Evolutionary conservation across 2,329 filamentous ascomycete genomes (phyloP), one percentile per base, ranked within the genome.

Genomic region (Pezicula rhizophila): DNA sequence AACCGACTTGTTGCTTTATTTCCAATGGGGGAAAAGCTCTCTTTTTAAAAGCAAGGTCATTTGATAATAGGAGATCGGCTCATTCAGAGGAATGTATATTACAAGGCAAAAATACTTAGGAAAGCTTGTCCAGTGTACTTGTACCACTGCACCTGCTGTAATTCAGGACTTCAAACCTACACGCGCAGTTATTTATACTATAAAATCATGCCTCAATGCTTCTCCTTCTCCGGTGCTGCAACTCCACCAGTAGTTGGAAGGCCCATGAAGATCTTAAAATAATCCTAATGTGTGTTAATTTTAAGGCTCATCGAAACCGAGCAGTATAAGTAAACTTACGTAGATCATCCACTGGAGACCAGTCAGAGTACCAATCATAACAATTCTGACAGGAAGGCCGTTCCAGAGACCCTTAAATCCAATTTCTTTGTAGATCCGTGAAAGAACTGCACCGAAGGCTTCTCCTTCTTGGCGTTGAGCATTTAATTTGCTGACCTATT

Each of bases 281-380:
- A 89, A 62, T 92, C 87, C 78, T 82, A 52, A 4, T 31, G 3
- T n/a, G 42, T 14, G n/a, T 42, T 35, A 47, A 56, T 40, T 49
- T 43, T 1, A 31, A 28, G n/a, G 43, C 23, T 8, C 25, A 26
- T 34, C n/a, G 69, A 76, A 31, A 8, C 10, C 25, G 17, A 14
- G 28, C 15, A n/a, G 8, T 4, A 14, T 46, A 26, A 8, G n/a
- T 1, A 18, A 18, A 56, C 60, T 74, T 61, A 79, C 85, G 71
- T 91, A 93, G 66, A 91, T 93, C 84, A 95, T 89, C 89, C 89
- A 96, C 73, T 96, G 90, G 53, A 95, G 72, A 51, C 87, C 89
- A 17, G 88, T 95, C 57, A 76, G 59, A 0, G 72, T 76, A 25
- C 68, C 67, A 37, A 62, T 52, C 90, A 96, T 96, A 62, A 95